Base-by-base conservation (phyloP, 2,329 filamentous ascomycete genomes). In the Xylariaceae sp. region DNA sequence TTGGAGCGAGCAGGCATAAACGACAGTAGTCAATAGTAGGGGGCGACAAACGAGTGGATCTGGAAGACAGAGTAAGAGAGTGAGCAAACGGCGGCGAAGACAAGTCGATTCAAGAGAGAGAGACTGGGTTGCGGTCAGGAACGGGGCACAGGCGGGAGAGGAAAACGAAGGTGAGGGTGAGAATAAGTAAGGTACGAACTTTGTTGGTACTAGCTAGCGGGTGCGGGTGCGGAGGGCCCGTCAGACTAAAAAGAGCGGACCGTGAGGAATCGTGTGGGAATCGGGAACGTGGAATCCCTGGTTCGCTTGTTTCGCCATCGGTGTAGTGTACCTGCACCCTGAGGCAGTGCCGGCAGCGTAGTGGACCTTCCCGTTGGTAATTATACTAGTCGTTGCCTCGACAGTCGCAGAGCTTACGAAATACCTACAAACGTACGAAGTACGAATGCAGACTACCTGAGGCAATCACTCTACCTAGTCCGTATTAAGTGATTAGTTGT, bases 221-320 rank as follows among this genome's bases (percentile, higher is more conserved):
- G 32, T 10, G 32, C 51, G 51, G 54, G 42, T 47, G 34, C 26
- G 55, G 50, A 51, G 55, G 57, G 42, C 53, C 39, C 50, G 59
- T 47, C 50, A 55, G 57, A 51, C 53, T 56, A 60, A 60, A 60
- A 60, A 54, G 46, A 53, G 43, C 39, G 48, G 53, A 49, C 18
- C 26, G 48, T 46, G 49, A 19, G 51, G 49, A 55, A 49, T 18
- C 26, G 48, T 46, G 49, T 19, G 51, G 49, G 53, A 55, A 57
- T 53, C 49, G 47, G 49, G 26, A 44, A 29, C 44, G 46, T 21
- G 41, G 21, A 39, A 9, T 19, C 39, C 47, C 50, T 53, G 47
- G 41, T 48, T 54, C 47, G 47, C 53, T 32, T 42, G 43, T 45
- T 51, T 57, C 55, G 52, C 47, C 47, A 51, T 60, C 51, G 56